Evolutionary conservation across 73 alveolate species (phyloP).

Genomic region (Tetrahymena malaccensis): DNA sequence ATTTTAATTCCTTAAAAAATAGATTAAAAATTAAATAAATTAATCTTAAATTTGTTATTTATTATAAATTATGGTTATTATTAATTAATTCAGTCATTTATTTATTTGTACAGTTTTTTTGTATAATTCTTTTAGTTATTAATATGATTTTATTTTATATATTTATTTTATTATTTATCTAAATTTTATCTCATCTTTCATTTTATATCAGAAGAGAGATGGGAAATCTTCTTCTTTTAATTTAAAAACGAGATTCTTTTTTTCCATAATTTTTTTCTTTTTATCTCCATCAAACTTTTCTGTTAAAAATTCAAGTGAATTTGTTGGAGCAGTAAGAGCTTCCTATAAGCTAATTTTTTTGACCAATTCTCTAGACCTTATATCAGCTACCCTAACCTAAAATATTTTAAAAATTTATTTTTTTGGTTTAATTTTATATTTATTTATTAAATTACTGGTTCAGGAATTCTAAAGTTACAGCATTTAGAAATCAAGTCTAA

Average conservation of each 20-base stretch:
- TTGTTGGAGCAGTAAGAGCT: background rate
- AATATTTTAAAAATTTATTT: background rate
- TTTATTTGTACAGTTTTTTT: too few species aligned
- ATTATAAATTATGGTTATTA: too few species aligned
- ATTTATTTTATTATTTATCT: background rate
- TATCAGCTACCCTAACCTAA: background rate
- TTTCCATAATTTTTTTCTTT: background rate
- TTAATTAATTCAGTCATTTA: too few species aligned
- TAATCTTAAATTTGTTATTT: too few species aligned
- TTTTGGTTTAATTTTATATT: background rate
- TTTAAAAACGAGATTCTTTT: background rate
- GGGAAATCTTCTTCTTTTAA: background rate
- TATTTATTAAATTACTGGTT: constrained; percentile 78
- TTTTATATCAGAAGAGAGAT: background rate
- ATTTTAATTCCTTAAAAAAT: too few species aligned
- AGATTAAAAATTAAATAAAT: too few species aligned
- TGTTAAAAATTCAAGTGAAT: background rate
- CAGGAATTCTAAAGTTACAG: constrained; percentile 77
- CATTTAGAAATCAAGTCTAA: constrained; percentile 61
- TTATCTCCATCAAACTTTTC: background rate
- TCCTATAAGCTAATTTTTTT: background rate
- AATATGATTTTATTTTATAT: background rate
- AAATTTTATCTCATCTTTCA: background rate
- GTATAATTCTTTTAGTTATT: background rate
- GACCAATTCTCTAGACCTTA: background rate